Evolutionary conservation across 1,284 basidiomycete species (phyloP).

Genomic region (Tranzscheliella williamsii): DNA sequence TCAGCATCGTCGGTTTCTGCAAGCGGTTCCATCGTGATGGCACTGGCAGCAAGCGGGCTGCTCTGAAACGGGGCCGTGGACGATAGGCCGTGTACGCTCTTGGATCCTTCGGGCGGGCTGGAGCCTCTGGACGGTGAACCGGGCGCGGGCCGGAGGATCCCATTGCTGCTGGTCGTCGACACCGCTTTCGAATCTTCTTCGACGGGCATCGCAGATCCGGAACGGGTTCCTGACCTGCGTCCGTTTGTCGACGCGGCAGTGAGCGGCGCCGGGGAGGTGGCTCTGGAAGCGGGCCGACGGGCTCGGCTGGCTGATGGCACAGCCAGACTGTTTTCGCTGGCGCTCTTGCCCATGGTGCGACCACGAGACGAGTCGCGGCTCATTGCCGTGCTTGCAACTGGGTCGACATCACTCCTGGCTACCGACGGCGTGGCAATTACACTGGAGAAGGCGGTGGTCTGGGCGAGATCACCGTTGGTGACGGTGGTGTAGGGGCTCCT

Average conservation of each 20-base stretch:
- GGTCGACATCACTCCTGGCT: background rate
- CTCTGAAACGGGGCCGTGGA: slow-evolving; percentile 39
- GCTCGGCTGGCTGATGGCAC: slow-evolving; percentile 30
- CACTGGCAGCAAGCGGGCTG: slow-evolving; percentile 36
- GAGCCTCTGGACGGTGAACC: slow-evolving; percentile 15
- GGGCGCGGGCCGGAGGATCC: slow-evolving; percentile 1
- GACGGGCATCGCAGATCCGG: slow-evolving; percentile 11
- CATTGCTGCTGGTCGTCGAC: background rate
- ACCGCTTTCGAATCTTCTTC: slow-evolving; percentile 10
- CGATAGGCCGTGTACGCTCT: slow-evolving; percentile 23
- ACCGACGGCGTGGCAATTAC: background rate
- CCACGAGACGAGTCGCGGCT: slow-evolving; percentile 26
- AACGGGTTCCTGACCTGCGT: slow-evolving; percentile 11
- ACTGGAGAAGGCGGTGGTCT: background rate
- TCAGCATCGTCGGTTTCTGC: slow-evolving; percentile 28
- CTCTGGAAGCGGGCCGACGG: slow-evolving; percentile 31
- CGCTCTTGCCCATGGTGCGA: slow-evolving; percentile 23
- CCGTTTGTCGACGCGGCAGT: slow-evolving; percentile 9
- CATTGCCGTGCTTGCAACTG: slow-evolving; percentile 11
- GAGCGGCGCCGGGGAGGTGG: slow-evolving; percentile 25
- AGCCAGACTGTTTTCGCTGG: slow-evolving; percentile 7
- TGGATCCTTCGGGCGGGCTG: slow-evolving; percentile 29
- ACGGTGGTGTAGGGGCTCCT: slow-evolving; percentile 48
- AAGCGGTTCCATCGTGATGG: slow-evolving; percentile 40
- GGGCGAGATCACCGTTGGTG: slow-evolving; percentile 1